Evolutionary conservation across 371 early-diverging fungal species (phyloP).

Genomic region (Mucor lusitanicus): DNA sequence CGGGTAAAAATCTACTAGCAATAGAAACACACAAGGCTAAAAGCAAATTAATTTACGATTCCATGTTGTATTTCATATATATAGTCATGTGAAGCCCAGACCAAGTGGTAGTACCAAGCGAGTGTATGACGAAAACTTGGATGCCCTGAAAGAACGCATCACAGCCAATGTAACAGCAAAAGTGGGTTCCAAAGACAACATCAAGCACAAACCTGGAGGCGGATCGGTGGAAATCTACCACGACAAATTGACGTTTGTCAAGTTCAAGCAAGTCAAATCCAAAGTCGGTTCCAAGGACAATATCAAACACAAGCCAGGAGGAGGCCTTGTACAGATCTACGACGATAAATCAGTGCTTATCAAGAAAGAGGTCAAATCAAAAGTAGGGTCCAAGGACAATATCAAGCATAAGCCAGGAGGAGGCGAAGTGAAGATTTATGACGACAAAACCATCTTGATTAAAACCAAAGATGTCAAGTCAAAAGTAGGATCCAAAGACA

Average conservation of each 20-base stretch:
- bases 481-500: conserved; percentile 22
- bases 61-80: neutral
- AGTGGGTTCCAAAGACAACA: conserved; percentile 28
- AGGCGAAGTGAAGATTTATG: conserved; percentile 11
- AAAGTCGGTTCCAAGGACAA: conserved; percentile 25
- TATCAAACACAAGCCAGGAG: conserved; percentile 22
- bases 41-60: neutral
- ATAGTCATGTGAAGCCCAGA: conserved; percentile 22
- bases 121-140: conserved; percentile 20
- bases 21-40: neutral
- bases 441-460: conserved; percentile 12
- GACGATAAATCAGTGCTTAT: conserved; percentile 17
- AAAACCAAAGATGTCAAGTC: conserved; percentile 14
- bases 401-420: conserved; percentile 29
- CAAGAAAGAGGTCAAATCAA: conserved; percentile 14
- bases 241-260: conserved; percentile 8
- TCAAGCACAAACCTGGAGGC: conserved; percentile 25
- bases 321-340: conserved; percentile 16
- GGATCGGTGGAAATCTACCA: conserved; percentile 17
- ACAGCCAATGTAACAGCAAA: conserved; percentile 17
- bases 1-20: neutral
- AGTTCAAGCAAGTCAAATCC: conserved; percentile 9
- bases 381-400: conserved; percentile 23
- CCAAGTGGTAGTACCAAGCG: conserved; percentile 19
- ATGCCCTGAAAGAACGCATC: neutral